Base-by-base conservation (phyloP, 2,329 filamentous ascomycete species). In the Talaromyces marneffei region DNA sequence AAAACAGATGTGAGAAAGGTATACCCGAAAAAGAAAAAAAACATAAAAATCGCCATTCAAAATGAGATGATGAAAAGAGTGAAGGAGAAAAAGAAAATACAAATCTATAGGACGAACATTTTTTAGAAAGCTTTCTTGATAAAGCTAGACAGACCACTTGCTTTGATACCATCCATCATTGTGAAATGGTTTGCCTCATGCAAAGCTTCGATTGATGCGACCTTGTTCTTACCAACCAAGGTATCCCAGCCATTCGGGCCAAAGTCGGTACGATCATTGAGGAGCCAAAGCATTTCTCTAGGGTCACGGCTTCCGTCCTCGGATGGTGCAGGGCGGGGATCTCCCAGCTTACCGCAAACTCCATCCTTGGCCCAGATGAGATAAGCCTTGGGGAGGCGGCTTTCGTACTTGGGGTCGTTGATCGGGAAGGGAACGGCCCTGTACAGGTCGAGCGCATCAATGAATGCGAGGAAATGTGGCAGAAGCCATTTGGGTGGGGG, bases 381-480 rank as follows among this genome's bases (percentile, higher is more conserved):
- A 60, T 74, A 73, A 4, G 78, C 76, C 61, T 77, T 74, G 1
- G 78, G 79, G 10, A 75, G 70, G 42, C 73, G 74, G 18, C 71
- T 70, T 12, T 71, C 68, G 58, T 66, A 68, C 8, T 68, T 55
- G 2, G 56, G 58, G 18, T 74, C 70, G 7, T 62, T 57, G 61
- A 70, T 72, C 2, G 72, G 71, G 63, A 75, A 70, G 0, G 70
- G 70, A 2, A 63, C 42, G 0, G 71, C 72, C 60, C 70, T 72
- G 66, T 82, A 83, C 29, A 74, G 75, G 48, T 79, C 77, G 40
- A 83, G 70, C 0, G 76, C 72, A 57, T 79, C 75, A 64, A 82
- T 80, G 63, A 76, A 77, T 29, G 80, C 80, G 27, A 78, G 68
- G 71, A 83, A 83, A 67, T 83, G 80, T 20, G 79, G 79, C 2